These are phyloP conservation scores for Picochlorum sp. DNA, from an alignment of 139 green algal species.

Conservation along the genomic window DNA sequence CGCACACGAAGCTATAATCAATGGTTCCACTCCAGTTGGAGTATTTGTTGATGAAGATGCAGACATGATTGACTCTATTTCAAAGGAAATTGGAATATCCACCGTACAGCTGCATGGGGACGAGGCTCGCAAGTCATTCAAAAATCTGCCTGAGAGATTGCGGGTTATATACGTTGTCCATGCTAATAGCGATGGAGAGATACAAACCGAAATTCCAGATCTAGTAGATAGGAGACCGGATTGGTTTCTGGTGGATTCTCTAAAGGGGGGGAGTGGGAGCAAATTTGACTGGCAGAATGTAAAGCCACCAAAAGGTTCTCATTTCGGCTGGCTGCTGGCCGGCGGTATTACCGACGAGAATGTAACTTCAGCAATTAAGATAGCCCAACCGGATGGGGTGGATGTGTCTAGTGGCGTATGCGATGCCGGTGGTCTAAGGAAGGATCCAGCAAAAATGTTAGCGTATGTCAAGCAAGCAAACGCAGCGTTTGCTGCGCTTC, in stretches of 20 bases:
- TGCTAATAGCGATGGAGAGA: conserved; percentile 27
- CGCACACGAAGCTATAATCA: conserved; percentile 24
- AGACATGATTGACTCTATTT: conserved; percentile 39
- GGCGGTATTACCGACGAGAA: conserved; percentile 58
- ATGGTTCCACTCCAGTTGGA: conserved; percentile 48
- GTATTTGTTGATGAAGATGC: conserved; percentile 82
- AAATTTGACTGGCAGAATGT: conserved; percentile 48
- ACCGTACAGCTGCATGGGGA: conserved; percentile 60
- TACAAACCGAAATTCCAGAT: conserved; percentile 38
- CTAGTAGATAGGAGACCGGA: conserved; percentile 4
- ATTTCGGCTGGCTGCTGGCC: conserved; percentile 62
- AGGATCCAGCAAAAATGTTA: conserved; percentile 28
- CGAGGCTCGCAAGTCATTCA: conserved; percentile 23
- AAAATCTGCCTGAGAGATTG: conserved; percentile 21
- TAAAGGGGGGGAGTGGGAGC: conserved; percentile 57
- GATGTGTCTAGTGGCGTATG: conserved; percentile 77
- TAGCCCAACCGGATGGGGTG: conserved; percentile 43
- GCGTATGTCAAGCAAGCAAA: conserved; percentile 18
- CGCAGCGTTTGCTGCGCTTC: conserved; percentile 3
- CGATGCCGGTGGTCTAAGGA: conserved; percentile 38
- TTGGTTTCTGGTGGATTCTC: conserved; percentile 68
- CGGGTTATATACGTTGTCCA: conserved; percentile 65
- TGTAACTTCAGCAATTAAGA: conserved; percentile 48
- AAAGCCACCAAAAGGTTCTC: neutral
- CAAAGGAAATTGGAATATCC: conserved; percentile 28